Conservation (phyloP, 2,329 filamentous ascomycete species). For the Colletotrichum viniferum region DNA sequence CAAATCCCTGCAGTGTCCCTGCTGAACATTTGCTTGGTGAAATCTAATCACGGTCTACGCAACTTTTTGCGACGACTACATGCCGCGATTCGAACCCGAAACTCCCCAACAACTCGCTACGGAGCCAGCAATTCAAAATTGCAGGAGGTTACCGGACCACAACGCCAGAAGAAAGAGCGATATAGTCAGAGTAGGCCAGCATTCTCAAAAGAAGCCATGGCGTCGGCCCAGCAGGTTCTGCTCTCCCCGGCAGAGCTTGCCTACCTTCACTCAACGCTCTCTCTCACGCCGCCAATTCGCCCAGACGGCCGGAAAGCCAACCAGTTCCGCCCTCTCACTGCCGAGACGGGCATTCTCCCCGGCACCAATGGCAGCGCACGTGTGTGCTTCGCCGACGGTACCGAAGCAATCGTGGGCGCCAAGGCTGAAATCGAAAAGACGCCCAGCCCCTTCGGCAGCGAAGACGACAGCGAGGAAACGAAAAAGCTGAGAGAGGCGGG, state of each 20-base stretch:
- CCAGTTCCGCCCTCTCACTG: constrained; percentile 89
- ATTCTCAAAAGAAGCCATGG: not conserved
- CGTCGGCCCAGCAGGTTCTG: constrained; percentile 64
- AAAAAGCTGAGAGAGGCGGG: constrained; percentile 33
- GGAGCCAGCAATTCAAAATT: not conserved
- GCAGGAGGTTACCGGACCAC: not conserved
- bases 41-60: not conserved
- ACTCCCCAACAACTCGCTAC: not conserved
- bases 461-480: constrained; percentile 44
- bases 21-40: not conserved
- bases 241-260: constrained; percentile 96
- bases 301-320: constrained; percentile 82
- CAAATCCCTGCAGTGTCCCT: constrained; percentile 8
- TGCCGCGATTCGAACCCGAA: not conserved
- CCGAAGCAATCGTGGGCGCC: constrained; percentile 92
- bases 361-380: constrained; percentile 91
- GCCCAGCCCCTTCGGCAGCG: constrained; percentile 26
- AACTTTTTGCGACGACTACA: constrained; percentile 14
- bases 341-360: constrained; percentile 89
- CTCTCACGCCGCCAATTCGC: constrained; percentile 81
- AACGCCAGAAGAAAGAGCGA: no score
- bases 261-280: constrained; percentile 89
- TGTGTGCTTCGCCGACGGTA: constrained; percentile 93
- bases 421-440: constrained; percentile 93
- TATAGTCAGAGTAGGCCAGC: not conserved